Evolutionary conservation across 495 filamentous ascomycete genomes (phyloP).

Genomic region (Penicillium nucicola): DNA sequence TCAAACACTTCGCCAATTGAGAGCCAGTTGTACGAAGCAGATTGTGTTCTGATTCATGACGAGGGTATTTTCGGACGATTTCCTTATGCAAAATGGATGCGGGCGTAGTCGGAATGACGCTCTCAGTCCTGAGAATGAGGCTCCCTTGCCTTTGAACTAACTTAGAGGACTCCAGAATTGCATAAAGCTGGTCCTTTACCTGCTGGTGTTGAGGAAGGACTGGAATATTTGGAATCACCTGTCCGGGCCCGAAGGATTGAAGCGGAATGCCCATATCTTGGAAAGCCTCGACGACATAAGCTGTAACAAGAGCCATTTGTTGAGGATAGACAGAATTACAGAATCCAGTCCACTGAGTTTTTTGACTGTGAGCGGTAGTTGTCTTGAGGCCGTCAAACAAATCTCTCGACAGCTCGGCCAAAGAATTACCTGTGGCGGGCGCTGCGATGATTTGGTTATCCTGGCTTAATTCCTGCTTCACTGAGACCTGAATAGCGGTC

Average conservation of each 20-base stretch:
- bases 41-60: constrained; percentile 18
- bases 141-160: neutral
- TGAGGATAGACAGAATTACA: constrained; percentile 27
- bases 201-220: neutral
- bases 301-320: constrained; percentile 33
- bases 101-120: neutral
- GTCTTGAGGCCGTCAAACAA: neutral
- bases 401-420: neutral
- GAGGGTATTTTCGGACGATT: constrained; percentile 10
- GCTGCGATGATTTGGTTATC: no score
- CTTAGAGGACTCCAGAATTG: neutral
- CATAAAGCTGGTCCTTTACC: neutral
- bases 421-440: no score
- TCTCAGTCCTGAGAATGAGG: neutral
- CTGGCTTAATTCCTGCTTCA: no score
- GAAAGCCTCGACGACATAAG: constrained; percentile 43
- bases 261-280: constrained; percentile 28
- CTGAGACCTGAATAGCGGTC: no score
- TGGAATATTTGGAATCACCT: neutral
- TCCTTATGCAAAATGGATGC: neutral
- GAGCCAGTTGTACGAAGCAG: constrained; percentile 17
- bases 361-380: neutral
- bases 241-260: neutral
- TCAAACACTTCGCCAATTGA: constrained; percentile 15
- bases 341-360: constrained; percentile 16